These are phyloP conservation scores for Serpula lacrymans DNA, from an alignment of 768 basidiomycete species.

Conservation along the genomic window DNA sequence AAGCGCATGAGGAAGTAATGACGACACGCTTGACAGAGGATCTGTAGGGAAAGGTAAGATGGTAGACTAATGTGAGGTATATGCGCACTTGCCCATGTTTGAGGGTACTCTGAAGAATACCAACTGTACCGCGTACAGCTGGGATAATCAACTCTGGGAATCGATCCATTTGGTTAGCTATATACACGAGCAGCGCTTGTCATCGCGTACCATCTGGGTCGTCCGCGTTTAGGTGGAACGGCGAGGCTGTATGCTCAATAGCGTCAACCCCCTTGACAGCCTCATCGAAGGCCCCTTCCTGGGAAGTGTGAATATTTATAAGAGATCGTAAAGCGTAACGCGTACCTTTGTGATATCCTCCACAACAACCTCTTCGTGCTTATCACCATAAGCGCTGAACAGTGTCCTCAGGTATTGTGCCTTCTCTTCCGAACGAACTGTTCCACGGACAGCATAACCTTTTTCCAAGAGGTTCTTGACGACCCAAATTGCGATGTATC, in stretches of 20 bases:
- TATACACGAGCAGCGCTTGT: not conserved
- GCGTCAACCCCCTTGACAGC: conserved; percentile 75
- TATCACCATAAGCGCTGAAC: conserved; percentile 52
- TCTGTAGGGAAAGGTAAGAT: conserved; percentile 20
- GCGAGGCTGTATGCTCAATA: conserved; percentile 68
- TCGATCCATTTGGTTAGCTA: not conserved
- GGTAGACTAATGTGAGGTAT: not conserved
- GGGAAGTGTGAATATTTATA: not conserved
- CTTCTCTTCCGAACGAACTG: conserved; percentile 63
- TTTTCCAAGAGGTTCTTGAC: conserved; percentile 51
- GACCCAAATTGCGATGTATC: conserved; percentile 60
- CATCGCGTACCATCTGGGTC: conserved; percentile 36
- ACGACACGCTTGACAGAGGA: conserved; percentile 61
- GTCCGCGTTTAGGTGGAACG: conserved; percentile 45
- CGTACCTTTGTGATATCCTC: conserved; percentile 60
- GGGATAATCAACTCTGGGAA: conserved; percentile 59
- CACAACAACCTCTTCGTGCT: conserved; percentile 63
- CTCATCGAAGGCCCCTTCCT: conserved; percentile 74
- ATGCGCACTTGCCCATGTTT: conserved; percentile 44
- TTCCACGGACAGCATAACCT: conserved; percentile 63
- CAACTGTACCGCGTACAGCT: conserved; percentile 67
- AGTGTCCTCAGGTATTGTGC: conserved; percentile 50
- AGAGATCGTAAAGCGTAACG: too few species aligned
- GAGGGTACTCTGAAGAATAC: conserved; percentile 55
- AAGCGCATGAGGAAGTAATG: conserved; percentile 60